Base-by-base conservation (phyloP, 2,329 filamentous ascomycete genomes). In the Aureobasidium leucospermi region DNA sequence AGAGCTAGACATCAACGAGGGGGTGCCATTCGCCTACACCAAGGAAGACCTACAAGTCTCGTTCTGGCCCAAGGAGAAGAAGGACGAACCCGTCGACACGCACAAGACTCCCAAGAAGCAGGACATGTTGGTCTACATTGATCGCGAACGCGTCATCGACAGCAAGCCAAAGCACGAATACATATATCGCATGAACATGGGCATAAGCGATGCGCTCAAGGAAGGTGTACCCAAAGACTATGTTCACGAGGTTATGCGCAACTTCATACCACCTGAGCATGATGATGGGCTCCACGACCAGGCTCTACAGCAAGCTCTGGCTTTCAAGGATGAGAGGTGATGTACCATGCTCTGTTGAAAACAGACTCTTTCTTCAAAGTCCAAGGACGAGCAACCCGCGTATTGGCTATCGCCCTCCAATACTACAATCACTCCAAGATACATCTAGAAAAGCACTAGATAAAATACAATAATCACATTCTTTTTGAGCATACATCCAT, bases 131-230 rank as follows among this genome's bases (percentile, higher is more conserved):
- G 81, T 85, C 2, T 89, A 88, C 60, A 77, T 88, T 38, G 81
- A 87, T 65, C 71, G 72, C 45, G 61, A 75, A 46, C 64, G 76
- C 23, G 68, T 71, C 0, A 64, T 59, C 19, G 74, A 75, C 28
- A 73, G 71, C n/a, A 60, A 45, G 45, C 80, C 83, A 2, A 72
- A 73, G 65, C 65, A 75, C 2, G 85, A 88, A 73, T 88, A 88
- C 66, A 71, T 88, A 7, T 75, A 71, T 45, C 71, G 85, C 31
- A 87, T 89, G 82, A 86, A 87, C 68, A 71, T 70, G 63, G 85
- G 83, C 1, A 83, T 88, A 31, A 64, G 72, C 34, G 85, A 89
- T 72, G 85, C 82, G 29, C 62, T 81, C 15, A 67, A 66, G 62
- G 72, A 77, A 63, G 82, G 81, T 0, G 69, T 88, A 67, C 81